These are phyloP conservation scores for Russula sp. DNA, from an alignment of 768 basidiomycete species.

Conservation along the genomic window DNA sequence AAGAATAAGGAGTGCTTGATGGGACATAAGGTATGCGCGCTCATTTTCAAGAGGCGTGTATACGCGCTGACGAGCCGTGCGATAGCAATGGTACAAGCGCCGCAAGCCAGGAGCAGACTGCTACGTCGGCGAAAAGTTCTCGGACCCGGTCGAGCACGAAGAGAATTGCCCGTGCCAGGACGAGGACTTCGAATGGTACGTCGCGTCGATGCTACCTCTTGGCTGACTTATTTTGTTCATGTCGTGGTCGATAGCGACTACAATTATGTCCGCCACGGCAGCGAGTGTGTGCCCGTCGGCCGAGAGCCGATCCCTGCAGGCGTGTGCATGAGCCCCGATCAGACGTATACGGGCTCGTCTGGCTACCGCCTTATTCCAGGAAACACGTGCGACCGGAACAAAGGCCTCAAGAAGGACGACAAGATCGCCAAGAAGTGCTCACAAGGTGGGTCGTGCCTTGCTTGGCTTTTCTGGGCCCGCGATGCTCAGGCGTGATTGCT, in stretches of 20 bases:
- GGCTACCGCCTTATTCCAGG: slow-evolving; percentile 92
- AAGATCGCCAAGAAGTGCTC: slow-evolving; percentile 70
- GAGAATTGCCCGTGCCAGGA: slow-evolving; percentile 80
- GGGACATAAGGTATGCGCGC: slow-evolving; percentile 76
- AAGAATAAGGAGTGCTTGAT: slow-evolving; percentile 74
- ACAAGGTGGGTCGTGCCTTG: slow-evolving; percentile 42
- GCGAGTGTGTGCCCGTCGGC: slow-evolving; percentile 76
- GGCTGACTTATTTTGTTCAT: slow-evolving; percentile 7
- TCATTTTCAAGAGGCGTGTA: not conserved
- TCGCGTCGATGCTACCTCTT: not conserved
- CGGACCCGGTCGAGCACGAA: slow-evolving; percentile 77
- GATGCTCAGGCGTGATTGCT: slow-evolving; percentile 2
- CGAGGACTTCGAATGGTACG: slow-evolving; percentile 90
- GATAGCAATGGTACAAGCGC: slow-evolving; percentile 89
- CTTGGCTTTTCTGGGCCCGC: not conserved
- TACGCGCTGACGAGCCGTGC: not conserved
- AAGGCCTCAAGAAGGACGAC: slow-evolving; percentile 63
- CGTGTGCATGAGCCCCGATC: slow-evolving; percentile 51
- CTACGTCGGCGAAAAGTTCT: slow-evolving; percentile 86
- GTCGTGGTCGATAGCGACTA: slow-evolving; percentile 57
- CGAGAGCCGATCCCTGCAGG: slow-evolving; percentile 82
- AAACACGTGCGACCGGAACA: slow-evolving; percentile 65
- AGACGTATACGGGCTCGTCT: slow-evolving; percentile 79
- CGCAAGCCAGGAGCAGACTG: slow-evolving; percentile 80
- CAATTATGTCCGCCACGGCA: slow-evolving; percentile 72